These are phyloP conservation scores for Ophiostoma sp. DNA, from an alignment of 2,329 filamentous ascomycete species.

Conservation along the genomic window DNA sequence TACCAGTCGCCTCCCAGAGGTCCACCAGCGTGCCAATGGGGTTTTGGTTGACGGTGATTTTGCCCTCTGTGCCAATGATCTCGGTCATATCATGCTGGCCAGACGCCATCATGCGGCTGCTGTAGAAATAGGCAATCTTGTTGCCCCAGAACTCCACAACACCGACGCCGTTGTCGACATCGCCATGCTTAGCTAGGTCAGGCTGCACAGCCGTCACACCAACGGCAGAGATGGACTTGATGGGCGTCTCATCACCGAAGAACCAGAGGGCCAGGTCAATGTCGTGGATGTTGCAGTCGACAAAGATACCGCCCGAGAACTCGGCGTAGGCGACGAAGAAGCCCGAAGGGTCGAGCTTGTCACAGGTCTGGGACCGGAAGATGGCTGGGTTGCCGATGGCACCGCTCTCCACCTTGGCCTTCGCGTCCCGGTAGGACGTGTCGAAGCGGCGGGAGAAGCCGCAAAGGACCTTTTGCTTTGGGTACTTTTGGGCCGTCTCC, in stretches of 20 bases:
- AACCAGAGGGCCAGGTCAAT: neutral
- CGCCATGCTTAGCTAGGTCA: neutral
- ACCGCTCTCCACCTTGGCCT: neutral
- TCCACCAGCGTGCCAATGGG: neutral
- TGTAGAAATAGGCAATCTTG: neutral
- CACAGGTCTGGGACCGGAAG: neutral
- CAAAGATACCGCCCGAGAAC: constrained; percentile 7
- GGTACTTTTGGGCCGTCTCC: neutral
- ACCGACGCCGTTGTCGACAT: neutral
- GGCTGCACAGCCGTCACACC: neutral
- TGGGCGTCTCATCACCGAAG: neutral
- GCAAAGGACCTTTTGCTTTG: neutral
- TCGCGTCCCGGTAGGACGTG: neutral
- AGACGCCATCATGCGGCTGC: neutral
- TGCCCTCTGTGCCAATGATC: neutral
- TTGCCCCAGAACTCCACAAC: neutral
- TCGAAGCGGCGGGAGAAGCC: neutral
- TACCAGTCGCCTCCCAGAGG: neutral
- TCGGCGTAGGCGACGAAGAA: neutral
- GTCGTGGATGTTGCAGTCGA: constrained; percentile 5
- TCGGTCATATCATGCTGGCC: neutral
- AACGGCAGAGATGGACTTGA: neutral
- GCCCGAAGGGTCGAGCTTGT: neutral
- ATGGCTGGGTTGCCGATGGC: neutral
- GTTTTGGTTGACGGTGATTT: neutral